Conservation (phyloP, 2,329 filamentous ascomycete genomes). For the Trichoderma lentiforme region DNA sequence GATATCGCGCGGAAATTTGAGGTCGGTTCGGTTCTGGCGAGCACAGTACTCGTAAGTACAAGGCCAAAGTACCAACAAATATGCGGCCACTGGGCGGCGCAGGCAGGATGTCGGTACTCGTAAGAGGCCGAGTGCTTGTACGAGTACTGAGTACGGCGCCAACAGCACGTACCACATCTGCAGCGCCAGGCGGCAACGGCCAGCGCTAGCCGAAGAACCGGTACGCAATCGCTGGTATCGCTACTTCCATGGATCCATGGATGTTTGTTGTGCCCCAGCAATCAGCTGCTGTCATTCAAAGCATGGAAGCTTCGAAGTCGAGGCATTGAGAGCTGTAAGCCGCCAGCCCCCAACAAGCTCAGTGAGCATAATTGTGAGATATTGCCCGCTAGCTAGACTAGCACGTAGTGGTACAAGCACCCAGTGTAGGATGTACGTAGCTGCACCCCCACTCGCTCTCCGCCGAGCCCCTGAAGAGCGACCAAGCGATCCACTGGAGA, state of each 20-base stretch:
- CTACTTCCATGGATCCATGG: neutral
- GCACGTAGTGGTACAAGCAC: neutral
- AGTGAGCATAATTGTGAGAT: neutral
- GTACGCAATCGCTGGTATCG: neutral
- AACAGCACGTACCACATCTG: neutral
- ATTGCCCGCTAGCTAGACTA: neutral
- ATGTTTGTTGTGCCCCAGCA: neutral
- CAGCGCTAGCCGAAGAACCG: neutral
- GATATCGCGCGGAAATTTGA: slow-evolving; percentile 5
- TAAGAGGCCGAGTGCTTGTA: neutral
- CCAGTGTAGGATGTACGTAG: neutral
- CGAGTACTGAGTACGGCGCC: neutral
- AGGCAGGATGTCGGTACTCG: neutral
- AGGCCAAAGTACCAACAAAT: neutral
- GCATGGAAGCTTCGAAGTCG: neutral
- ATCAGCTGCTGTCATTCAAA: neutral
- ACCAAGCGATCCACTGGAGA: slow-evolving; percentile 16
- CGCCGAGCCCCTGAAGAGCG: slow-evolving; percentile 15
- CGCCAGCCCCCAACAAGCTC: neutral
- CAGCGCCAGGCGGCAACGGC: neutral
- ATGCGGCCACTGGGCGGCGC: neutral
- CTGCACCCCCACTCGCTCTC: slow-evolving; percentile 8
- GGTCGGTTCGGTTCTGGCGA: neutral
- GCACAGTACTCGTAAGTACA: neutral
- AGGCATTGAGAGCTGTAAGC: neutral